A percentile compares a stretch with the other conserved stretches of the same genome.
Conservation (phyloP, 2,329 filamentous ascomycete species). For the Delphinella strobiligena region DNA sequence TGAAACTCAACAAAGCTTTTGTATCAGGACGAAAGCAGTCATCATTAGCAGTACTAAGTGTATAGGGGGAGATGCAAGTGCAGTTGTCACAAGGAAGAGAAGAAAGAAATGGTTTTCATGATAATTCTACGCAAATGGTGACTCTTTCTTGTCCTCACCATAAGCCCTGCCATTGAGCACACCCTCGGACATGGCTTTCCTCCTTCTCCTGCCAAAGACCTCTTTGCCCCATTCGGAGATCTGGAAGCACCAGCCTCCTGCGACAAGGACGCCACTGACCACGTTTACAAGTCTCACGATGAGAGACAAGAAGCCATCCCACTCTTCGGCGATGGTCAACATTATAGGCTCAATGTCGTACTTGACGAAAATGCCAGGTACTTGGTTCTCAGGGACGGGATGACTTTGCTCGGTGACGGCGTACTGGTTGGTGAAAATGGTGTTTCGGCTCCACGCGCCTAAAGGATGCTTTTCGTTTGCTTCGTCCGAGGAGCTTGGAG, state of each 20-base stretch:
- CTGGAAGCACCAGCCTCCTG: slow-evolving; percentile 86
- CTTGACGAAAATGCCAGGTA: slow-evolving; percentile 95
- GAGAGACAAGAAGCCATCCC: slow-evolving; percentile 62
- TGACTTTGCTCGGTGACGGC: slow-evolving; percentile 84
- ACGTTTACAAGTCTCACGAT: slow-evolving; percentile 81
- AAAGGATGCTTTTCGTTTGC: slow-evolving; percentile 16
- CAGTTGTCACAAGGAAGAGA: too few species aligned
- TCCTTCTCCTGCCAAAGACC: slow-evolving; percentile 30
- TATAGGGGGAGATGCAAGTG: too few species aligned
- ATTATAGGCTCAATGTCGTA: slow-evolving; percentile 97
- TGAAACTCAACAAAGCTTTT: too few species aligned
- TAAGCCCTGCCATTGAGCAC: slow-evolving; percentile 30
- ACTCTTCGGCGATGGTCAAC: slow-evolving; percentile 71
- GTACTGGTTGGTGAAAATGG: slow-evolving; percentile 92
- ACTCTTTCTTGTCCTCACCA: background rate
- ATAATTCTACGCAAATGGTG: background rate
- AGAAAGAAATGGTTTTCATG: too few species aligned
- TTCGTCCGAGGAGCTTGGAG: slow-evolving; percentile 27
- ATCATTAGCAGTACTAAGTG: too few species aligned
- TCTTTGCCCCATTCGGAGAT: slow-evolving; percentile 62
- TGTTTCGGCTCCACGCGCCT: slow-evolving; percentile 33
- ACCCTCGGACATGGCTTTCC: slow-evolving; percentile 29
- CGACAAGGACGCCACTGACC: slow-evolving; percentile 78
- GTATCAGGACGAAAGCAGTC: too few species aligned
- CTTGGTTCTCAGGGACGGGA: slow-evolving; percentile 51